Evolutionary conservation across 768 basidiomycete species (phyloP), one percentile per base, ranked within the genome.

Genomic region (Boletus huronensis): DNA sequence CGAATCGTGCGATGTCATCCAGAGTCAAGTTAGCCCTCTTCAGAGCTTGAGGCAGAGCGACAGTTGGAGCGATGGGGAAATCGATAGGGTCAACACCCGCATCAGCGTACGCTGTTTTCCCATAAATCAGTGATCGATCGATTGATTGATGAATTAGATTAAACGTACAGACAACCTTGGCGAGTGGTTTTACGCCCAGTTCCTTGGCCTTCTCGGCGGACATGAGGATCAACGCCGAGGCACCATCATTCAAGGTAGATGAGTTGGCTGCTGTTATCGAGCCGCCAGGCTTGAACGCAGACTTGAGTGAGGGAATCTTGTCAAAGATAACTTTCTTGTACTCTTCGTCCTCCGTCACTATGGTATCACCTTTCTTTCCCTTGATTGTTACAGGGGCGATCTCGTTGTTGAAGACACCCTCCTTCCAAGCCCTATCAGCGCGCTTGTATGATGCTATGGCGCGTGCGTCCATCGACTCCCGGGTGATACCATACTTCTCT

Each of bases 241-340:
- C 97, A 67, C 97, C 97, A 68, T 99, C 97, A 71, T 93, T 97
- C 64, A 99, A 72, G 57, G 83, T 89, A 17, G 92, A 95, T 6
- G 97, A 93, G 76, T 99, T 99, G 59, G 97, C 97, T 54, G 97
- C 88, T 19, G 97, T 99, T 75, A 99, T 93, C 50, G 79, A 83
- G 47, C 94, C 94, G 54, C 85, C 90, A 58, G 85, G 79, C 75
- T 88, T 87, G 83, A 99, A 99, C 32, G 88, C 88, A 48, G 95
- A 93, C 60, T 82, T 83, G 58, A 99, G 81, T 6, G 84, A 76
- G 32, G 94, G 91, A 59, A 98, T 82, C 72, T 99, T 99, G 59
- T 97, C 95, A 67, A 84, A 94, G 65, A 96, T 83, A 60, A 99
- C 84, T 62, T 93, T 89, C 79, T 95, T 98, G 81, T 93, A 98